Percentiles rank a stretch among this genome's conserved stretches.
Evolutionary conservation across 2,329 filamentous ascomycete species (phyloP).

Genomic region (Tolypocladium guangdongense): DNA sequence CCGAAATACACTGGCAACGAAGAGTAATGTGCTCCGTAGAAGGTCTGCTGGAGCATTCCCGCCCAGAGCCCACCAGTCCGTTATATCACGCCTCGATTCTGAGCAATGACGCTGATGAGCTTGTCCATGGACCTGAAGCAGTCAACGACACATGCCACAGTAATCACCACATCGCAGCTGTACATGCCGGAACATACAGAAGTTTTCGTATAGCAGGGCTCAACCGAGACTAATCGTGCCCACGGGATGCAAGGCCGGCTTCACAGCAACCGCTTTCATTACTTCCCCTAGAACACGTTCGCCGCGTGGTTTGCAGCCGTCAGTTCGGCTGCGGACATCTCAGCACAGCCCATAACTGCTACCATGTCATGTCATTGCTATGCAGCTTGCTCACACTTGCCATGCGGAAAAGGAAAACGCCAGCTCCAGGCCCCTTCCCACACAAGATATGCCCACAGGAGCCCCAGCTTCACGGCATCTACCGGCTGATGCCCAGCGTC

Average conservation of each 20-base stretch:
- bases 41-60: too few species aligned
- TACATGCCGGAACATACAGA: too few species aligned
- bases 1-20: too few species aligned
- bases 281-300: neutral
- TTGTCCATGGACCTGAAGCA: too few species aligned
- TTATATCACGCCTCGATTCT: too few species aligned
- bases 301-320: neutral
- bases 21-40: too few species aligned
- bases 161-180: too few species aligned
- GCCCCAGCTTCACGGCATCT: neutral
- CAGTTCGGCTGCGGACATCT: neutral
- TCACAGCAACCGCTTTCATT: neutral
- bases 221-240: too few species aligned
- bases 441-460: neutral
- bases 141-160: too few species aligned
- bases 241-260: neutral
- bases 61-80: too few species aligned
- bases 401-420: constrained; percentile 3
- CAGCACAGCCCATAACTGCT: neutral
- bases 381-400: neutral
- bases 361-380: constrained; percentile 1
- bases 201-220: too few species aligned
- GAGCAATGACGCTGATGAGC: too few species aligned
- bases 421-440: constrained; percentile 3
- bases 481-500: constrained; percentile 18